A percentile compares a stretch with the other conserved stretches of the same genome.
phyloP scores from a whole-genome alignment of 2,329 filamentous ascomycete genomes.

The Cercospora sp. region DNA sequence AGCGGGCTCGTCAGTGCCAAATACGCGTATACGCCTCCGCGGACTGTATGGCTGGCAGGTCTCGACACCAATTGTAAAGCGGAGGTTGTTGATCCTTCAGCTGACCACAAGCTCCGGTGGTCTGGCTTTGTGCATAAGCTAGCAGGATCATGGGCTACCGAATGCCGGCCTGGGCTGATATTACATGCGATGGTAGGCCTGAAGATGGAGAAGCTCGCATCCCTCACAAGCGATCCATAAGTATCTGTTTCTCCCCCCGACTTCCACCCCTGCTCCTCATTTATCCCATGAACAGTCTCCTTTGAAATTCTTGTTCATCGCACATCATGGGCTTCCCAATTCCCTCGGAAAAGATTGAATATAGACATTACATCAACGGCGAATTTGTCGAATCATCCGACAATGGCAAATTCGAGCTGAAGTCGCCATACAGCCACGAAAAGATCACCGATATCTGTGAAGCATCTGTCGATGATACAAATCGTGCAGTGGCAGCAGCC shows the following conservation, averaged over 20 bases:
- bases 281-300: neutral
- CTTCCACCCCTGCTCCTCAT: neutral
- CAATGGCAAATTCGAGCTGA: slow-evolving; percentile 48
- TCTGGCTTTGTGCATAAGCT: neutral
- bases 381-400: slow-evolving; percentile 52
- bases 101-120: neutral
- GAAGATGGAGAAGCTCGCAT: neutral
- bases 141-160: neutral
- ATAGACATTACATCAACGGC: slow-evolving; percentile 54
- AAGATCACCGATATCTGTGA: slow-evolving; percentile 61
- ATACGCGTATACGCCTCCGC: neutral
- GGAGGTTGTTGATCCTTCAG: neutral
- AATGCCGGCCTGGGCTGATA: neutral
- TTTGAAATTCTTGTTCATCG: neutral
- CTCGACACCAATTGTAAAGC: neutral
- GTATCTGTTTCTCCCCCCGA: neutral
- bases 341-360: slow-evolving; percentile 37
- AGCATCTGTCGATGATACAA: slow-evolving; percentile 65
- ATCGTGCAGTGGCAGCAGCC: slow-evolving; percentile 68
- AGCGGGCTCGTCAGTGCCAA: neutral
- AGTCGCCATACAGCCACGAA: slow-evolving; percentile 47
- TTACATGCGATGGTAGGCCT: neutral
- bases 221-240: neutral
- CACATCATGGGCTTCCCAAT: slow-evolving; percentile 27
- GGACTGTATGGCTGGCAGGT: neutral